These are phyloP conservation scores for Solanum habrochaites DNA, from an alignment of 257 asterid species.

Conservation along the genomic window DNA sequence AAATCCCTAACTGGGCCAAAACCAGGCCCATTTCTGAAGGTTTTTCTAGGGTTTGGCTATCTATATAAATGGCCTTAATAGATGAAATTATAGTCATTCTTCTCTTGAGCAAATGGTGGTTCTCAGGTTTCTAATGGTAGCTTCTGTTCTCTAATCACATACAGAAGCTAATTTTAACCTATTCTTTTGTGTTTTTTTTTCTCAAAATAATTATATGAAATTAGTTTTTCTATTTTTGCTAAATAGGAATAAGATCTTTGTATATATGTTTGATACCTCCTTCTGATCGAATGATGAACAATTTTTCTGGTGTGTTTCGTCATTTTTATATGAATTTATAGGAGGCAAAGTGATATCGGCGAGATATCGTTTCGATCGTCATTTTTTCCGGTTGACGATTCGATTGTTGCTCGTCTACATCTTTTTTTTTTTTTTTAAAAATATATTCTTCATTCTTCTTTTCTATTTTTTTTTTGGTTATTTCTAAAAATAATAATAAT, in stretches of 20 bases:
- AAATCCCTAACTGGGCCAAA: not conserved
- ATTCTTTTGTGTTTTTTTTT: not conserved
- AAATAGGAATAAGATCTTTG: rapidly evolving
- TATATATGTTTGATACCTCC: not conserved
- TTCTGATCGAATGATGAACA: conserved; percentile 21
- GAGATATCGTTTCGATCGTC: conserved; percentile 95
- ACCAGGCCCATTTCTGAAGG: not conserved
- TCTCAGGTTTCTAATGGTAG: not conserved
- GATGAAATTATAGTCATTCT: rapidly evolving
- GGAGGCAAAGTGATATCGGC: conserved; percentile 57
- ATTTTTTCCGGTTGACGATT: conserved; percentile 44
- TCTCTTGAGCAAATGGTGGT: rapidly evolving
- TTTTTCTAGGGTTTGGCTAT: not conserved
- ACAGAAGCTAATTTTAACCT: not conserved
- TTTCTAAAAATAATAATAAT: too few species aligned
- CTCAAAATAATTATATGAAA: not conserved
- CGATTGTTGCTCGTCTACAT: conserved; percentile 98
- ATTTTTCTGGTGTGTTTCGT: conserved; percentile 13
- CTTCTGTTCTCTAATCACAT: not conserved
- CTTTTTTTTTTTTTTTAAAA: not conserved
- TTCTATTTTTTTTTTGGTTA: too few species aligned
- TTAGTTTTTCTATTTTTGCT: rapidly evolving
- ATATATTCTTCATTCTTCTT: not conserved
- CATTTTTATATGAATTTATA: conserved; percentile 5
- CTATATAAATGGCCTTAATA: not conserved